Evolutionary conservation across 2,329 filamentous ascomycete genomes (phyloP).

Genomic region (Fulvia fulva): DNA sequence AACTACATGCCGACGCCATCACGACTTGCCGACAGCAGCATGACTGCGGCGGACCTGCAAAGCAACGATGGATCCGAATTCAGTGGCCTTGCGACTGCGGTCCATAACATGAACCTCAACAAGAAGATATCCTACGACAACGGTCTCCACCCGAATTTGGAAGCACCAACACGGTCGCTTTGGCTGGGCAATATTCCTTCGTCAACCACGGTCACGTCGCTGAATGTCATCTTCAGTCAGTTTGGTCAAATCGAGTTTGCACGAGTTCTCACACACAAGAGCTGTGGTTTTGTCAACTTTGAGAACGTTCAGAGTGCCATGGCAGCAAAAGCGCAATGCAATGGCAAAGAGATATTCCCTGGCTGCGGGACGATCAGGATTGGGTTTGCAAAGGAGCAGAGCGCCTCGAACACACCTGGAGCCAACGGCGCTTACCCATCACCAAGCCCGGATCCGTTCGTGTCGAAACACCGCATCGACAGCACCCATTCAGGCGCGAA

Average conservation of each 20-base stretch:
- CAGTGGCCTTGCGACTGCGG: conserved; percentile 74
- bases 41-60: conserved; percentile 70
- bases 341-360: conserved; percentile 97
- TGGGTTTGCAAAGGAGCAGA: conserved; percentile 95
- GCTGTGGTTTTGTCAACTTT: conserved; percentile 98
- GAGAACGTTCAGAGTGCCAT: conserved; percentile 87
- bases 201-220: conserved; percentile 90
- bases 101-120: conserved; percentile 73
- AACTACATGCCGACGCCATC: conserved; percentile 73
- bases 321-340: conserved; percentile 79
- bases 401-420: conserved; percentile 80
- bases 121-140: conserved; percentile 61
- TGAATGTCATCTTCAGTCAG: conserved; percentile 92
- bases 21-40: conserved; percentile 65
- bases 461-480: conserved; percentile 35
- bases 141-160: conserved; percentile 63
- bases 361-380: conserved; percentile 92
- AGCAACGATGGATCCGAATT: conserved; percentile 73
- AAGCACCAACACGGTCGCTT: conserved; percentile 85
- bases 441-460: conserved; percentile 82
- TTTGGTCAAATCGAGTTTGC: conserved; percentile 89
- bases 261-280: conserved; percentile 94
- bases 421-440: conserved; percentile 84
- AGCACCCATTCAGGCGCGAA: conserved; percentile 31
- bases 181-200: conserved; percentile 98